Conservation (phyloP, 345 rosid species). For the Bruguiera parviflora region DNA sequence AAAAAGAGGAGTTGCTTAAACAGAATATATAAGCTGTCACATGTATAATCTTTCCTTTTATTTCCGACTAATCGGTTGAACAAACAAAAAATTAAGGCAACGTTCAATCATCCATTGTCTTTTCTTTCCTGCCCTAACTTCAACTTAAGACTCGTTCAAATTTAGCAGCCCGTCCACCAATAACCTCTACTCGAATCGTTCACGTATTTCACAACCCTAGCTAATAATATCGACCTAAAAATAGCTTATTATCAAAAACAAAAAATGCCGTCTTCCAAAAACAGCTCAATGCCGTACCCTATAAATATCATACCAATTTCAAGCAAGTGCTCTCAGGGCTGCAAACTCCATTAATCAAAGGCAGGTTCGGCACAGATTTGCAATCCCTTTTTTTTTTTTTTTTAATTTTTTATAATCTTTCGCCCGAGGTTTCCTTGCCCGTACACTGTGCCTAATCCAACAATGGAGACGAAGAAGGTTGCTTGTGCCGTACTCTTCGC, state of each 20-base stretch:
- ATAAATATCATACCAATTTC: too few relatives aligned
- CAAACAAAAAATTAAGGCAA: too few relatives aligned
- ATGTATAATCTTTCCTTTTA: too few relatives aligned
- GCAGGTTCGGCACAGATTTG: constrained; percentile 13
- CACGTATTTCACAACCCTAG: neutral
- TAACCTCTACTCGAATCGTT: neutral
- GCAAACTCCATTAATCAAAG: neutral
- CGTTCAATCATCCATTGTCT: neutral
- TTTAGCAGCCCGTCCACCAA: neutral
- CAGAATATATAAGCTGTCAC: too few relatives aligned
- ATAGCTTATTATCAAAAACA: too few relatives aligned
- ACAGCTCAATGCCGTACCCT: too few relatives aligned
- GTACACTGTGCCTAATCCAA: neutral
- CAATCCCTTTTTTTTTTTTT: neutral
- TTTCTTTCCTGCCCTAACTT: neutral
- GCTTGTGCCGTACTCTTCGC: constrained; percentile 44
- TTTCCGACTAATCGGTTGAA: neutral
- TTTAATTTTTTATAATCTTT: too few relatives aligned
- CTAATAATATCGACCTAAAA: too few relatives aligned
- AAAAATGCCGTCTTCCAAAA: too few relatives aligned
- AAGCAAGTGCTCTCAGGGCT: too few relatives aligned
- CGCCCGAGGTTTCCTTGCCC: neutral
- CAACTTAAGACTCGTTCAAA: neutral
- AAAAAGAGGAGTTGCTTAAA: too few relatives aligned
- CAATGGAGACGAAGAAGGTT: constrained; percentile 61